These are phyloP conservation scores for Amylostereum areolatum DNA, from an alignment of 1,284 basidiomycete genomes.

Conservation along the genomic window DNA sequence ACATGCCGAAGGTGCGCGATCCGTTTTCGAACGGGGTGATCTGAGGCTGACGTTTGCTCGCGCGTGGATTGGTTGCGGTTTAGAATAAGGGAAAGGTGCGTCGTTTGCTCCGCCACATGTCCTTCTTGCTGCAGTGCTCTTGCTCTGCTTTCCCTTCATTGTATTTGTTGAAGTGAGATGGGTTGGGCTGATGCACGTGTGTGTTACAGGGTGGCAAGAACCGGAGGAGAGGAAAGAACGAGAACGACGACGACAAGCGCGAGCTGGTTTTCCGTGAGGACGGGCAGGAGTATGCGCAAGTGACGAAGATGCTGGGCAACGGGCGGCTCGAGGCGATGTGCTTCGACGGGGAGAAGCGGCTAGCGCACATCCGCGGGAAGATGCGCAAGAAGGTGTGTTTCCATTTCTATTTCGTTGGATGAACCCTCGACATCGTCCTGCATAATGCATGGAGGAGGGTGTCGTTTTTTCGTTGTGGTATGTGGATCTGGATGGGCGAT, in stretches of 20 bases:
- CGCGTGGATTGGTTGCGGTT: too few relatives aligned
- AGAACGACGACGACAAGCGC: conserved; percentile 97
- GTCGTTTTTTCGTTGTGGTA: not conserved
- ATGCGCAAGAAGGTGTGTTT: conserved; percentile 93
- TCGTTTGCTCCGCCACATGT: not conserved
- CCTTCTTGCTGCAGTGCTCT: not conserved
- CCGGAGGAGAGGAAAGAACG: conserved; percentile 99
- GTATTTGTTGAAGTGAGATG: too few relatives aligned
- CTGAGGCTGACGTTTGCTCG: too few relatives aligned
- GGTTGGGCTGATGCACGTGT: too few relatives aligned
- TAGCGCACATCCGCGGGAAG: conserved; percentile 98
- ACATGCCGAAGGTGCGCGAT: too few relatives aligned
- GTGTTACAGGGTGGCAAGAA: conserved; percentile 90
- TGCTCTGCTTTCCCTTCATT: too few relatives aligned
- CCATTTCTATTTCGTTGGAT: not conserved
- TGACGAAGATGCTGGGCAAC: conserved; percentile 98
- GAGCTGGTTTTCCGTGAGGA: conserved; percentile 99
- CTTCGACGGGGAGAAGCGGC: conserved; percentile 97
- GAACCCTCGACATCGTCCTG: too few relatives aligned
- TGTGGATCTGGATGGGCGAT: not conserved
- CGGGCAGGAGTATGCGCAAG: conserved; percentile 99
- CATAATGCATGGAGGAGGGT: too few relatives aligned
- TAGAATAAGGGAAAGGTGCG: conserved; percentile 81
- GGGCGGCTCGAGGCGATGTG: conserved; percentile 95
- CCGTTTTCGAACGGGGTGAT: too few relatives aligned